phyloP scores from a whole-genome alignment of 495 filamentous ascomycete species.

The Rusavskia elegans region DNA sequence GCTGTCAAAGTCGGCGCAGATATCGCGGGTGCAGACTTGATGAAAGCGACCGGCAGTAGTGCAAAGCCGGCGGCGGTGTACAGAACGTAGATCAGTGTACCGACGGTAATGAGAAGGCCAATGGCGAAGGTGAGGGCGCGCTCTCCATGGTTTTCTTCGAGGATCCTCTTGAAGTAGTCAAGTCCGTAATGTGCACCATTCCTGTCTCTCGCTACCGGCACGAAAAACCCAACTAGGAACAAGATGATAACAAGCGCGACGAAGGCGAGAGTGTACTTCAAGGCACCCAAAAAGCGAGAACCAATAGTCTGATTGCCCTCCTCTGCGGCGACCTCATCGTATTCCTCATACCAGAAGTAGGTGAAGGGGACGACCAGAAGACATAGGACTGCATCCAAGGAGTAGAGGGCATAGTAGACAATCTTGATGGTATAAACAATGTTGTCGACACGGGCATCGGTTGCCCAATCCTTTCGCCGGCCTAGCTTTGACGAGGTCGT shows the following conservation, averaged over 20 bases:
- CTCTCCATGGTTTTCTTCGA: conserved; percentile 78
- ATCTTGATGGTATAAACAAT: conserved; percentile 69
- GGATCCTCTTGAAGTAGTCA: conserved; percentile 78
- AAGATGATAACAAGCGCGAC: conserved; percentile 62
- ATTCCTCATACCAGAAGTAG: conserved; percentile 98
- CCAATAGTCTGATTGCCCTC: conserved; percentile 55
- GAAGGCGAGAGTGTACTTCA: conserved; percentile 85
- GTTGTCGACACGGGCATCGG: conserved; percentile 52
- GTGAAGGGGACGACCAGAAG: conserved; percentile 83
- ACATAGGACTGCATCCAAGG: conserved; percentile 79
- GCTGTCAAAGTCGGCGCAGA: conserved; percentile 59
- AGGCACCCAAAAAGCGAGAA: conserved; percentile 57
- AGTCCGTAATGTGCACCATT: conserved; percentile 50
- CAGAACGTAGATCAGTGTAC: conserved; percentile 66
- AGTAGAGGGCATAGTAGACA: conserved; percentile 88
- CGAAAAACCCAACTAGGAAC: conserved; percentile 86
- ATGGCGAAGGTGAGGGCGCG: conserved; percentile 78
- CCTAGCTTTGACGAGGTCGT: conserved; percentile 63
- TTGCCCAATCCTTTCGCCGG: conserved; percentile 88
- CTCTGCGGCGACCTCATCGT: conserved; percentile 69
- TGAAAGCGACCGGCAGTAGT: conserved; percentile 71
- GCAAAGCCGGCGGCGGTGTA: conserved; percentile 86
- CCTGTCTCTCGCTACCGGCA: conserved; percentile 52
- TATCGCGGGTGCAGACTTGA: conserved; percentile 74
- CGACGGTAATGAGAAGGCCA: conserved; percentile 70